Evolutionary conservation across 1,284 basidiomycete genomes (phyloP).

Genomic region (Cerioporus squamosus): DNA sequence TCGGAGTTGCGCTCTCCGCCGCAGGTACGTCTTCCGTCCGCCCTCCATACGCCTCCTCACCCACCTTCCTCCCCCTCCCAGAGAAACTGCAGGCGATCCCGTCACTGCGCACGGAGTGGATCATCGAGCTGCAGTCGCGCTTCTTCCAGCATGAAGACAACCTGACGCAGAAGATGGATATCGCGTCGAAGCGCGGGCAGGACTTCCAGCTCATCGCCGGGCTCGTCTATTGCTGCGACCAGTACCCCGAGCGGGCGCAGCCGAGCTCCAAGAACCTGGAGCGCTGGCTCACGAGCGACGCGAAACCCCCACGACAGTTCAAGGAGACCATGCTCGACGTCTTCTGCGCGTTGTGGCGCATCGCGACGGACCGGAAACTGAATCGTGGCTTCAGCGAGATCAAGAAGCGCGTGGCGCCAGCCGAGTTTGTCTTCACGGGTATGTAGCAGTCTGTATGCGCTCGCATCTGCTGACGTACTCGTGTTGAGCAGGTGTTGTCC

Average conservation of each 20-base stretch:
- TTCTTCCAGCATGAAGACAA: constrained; percentile 57
- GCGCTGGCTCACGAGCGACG: constrained; percentile 55
- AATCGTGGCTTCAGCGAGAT: constrained; percentile 54
- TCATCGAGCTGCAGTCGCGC: constrained; percentile 54
- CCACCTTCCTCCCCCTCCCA: constrained; percentile 30
- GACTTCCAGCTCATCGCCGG: constrained; percentile 74
- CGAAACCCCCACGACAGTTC: constrained; percentile 50
- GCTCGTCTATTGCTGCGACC: constrained; percentile 65
- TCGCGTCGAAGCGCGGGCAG: constrained; percentile 65
- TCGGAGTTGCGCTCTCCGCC: constrained; percentile 71
- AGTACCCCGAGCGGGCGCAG: constrained; percentile 48
- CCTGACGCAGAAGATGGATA: constrained; percentile 54
- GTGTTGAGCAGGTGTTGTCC: constrained; percentile 52
- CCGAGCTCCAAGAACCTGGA: constrained; percentile 61
- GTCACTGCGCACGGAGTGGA: constrained; percentile 62
- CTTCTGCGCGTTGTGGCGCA: constrained; percentile 55
- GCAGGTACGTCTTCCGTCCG: constrained; percentile 49
- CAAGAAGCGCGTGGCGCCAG: constrained; percentile 64
- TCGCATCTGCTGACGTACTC: not conserved
- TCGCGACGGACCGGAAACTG: constrained; percentile 46
- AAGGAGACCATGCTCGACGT: constrained; percentile 51
- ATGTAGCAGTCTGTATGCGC: constrained; percentile 14
- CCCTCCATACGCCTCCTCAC: not conserved
- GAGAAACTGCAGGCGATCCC: constrained; percentile 75
- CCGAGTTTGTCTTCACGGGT: constrained; percentile 80